These are phyloP conservation scores for Olyra latifolia DNA, from an alignment of 176 grass and related monocot species.

Conservation along the genomic window DNA sequence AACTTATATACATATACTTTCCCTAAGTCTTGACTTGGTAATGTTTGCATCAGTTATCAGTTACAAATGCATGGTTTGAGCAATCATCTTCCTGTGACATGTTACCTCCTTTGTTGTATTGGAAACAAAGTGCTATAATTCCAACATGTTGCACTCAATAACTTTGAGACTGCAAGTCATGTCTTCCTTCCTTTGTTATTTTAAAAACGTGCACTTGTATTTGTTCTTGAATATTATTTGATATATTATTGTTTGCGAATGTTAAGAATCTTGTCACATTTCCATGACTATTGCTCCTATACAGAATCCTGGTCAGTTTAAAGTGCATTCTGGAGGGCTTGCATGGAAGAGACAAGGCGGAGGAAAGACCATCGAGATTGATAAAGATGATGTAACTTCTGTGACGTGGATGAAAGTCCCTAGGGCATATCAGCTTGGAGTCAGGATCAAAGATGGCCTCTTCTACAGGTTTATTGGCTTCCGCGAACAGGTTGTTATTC, in stretches of 20 bases:
- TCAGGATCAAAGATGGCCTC: constrained; percentile 76
- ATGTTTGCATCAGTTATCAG: neutral
- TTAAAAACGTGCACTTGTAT: neutral
- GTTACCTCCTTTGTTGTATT: constrained; percentile 7
- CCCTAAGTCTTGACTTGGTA: neutral
- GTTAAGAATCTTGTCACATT: constrained; percentile 4
- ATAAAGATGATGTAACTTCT: constrained; percentile 72
- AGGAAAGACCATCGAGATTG: constrained; percentile 76
- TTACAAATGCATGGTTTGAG: neutral
- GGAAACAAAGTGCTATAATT: neutral
- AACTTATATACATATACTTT: neutral
- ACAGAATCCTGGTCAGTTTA: constrained; percentile 85
- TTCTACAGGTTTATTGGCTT: constrained; percentile 87
- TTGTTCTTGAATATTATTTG: constrained; percentile 4
- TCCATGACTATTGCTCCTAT: constrained; percentile 16
- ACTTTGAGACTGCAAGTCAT: constrained; percentile 14
- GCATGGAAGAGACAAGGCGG: constrained; percentile 87
- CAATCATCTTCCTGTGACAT: neutral
- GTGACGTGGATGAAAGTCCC: constrained; percentile 86
- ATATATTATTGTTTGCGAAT: constrained; percentile 2
- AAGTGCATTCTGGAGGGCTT: constrained; percentile 71
- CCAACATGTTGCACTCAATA: neutral
- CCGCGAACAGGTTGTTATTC: constrained; percentile 61
- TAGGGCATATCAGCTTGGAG: constrained; percentile 66
- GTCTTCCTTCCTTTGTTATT: constrained; percentile 1